phyloP scores from a whole-genome alignment of 805 yeast genomes.

The Suhomyces kilbournensis region DNA sequence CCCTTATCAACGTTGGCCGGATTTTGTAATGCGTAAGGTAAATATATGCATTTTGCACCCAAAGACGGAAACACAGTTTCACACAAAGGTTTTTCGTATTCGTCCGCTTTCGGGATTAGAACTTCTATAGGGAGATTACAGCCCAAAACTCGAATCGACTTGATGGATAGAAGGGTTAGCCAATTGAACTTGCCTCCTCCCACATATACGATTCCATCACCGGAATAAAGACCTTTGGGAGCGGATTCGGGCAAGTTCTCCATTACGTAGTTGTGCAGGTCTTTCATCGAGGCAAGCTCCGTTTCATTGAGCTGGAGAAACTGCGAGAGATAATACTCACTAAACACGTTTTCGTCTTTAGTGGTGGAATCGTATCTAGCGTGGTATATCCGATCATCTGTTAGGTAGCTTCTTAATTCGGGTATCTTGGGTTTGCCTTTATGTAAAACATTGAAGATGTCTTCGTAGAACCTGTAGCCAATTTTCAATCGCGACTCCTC shows the following conservation, averaged over 20 bases:
- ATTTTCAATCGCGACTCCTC: slow-evolving; percentile 11
- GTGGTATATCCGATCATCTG: slow-evolving; percentile 49
- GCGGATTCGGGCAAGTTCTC: slow-evolving; percentile 41
- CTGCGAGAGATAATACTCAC: slow-evolving; percentile 50
- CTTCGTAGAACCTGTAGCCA: slow-evolving; percentile 42
- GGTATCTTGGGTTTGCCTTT: slow-evolving; percentile 45
- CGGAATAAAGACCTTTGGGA: slow-evolving; percentile 34
- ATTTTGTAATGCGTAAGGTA: slow-evolving; percentile 28
- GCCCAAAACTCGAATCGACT: slow-evolving; percentile 62
- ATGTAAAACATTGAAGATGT: slow-evolving; percentile 40
- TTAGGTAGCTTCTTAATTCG: slow-evolving; percentile 41
- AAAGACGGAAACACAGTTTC: slow-evolving; percentile 35
- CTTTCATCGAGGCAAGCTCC: slow-evolving; percentile 44
- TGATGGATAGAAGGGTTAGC: slow-evolving; percentile 63
- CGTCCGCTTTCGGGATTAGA: slow-evolving; percentile 65
- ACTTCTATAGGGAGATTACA: slow-evolving; percentile 78
- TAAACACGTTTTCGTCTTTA: slow-evolving; percentile 33
- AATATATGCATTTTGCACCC: slow-evolving; percentile 37
- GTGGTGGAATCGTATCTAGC: slow-evolving; percentile 44
- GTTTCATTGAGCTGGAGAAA: slow-evolving; percentile 45
- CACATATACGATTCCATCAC: slow-evolving; percentile 64
- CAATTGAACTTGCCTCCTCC: slow-evolving; percentile 82
- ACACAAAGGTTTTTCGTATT: slow-evolving; percentile 65
- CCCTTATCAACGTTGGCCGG: background rate
- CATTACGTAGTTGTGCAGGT: slow-evolving; percentile 48